These are phyloP conservation scores for Bassia scoparia DNA, from an alignment of 148 eudicot genomes.

Conservation along the genomic window DNA sequence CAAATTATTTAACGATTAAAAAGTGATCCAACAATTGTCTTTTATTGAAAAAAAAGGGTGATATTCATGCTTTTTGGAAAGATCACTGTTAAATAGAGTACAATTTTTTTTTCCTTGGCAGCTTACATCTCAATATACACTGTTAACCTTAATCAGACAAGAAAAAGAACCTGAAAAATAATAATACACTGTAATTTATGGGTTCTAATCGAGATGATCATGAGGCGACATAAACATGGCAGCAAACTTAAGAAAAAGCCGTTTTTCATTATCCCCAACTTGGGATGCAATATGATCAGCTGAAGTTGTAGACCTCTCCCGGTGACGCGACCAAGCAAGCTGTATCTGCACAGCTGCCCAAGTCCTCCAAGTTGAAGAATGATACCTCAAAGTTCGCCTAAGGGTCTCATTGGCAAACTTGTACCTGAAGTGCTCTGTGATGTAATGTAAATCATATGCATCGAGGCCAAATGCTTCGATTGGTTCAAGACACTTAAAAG, in stretches of 20 bases:
- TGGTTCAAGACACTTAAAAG: conserved; percentile 64
- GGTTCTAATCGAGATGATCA: conserved; percentile 76
- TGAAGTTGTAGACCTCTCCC: conserved; percentile 52
- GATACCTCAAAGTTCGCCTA: conserved; percentile 65
- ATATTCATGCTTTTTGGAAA: too few species aligned
- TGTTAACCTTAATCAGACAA: background rate
- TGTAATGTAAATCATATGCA: conserved; percentile 64
- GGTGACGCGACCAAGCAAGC: conserved; percentile 65
- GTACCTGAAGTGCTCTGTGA: conserved; percentile 88
- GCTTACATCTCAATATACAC: too few species aligned
- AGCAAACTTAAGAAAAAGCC: conserved; percentile 69
- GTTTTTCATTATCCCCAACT: conserved; percentile 38
- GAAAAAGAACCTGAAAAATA: background rate
- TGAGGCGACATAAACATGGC: conserved; percentile 95
- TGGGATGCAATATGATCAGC: conserved; percentile 25
- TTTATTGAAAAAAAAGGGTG: too few species aligned
- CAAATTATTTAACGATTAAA: too few species aligned
- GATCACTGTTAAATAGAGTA: too few species aligned
- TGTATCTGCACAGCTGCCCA: conserved; percentile 98
- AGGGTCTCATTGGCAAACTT: conserved; percentile 85
- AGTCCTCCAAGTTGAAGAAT: conserved; percentile 91
- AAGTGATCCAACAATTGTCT: too few species aligned
- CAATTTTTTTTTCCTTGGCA: too few species aligned
- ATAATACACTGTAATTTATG: background rate
- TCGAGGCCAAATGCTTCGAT: conserved; percentile 80